Base-by-base conservation (phyloP, 768 basidiomycete species). In the Hygrocybe coccinea region DNA sequence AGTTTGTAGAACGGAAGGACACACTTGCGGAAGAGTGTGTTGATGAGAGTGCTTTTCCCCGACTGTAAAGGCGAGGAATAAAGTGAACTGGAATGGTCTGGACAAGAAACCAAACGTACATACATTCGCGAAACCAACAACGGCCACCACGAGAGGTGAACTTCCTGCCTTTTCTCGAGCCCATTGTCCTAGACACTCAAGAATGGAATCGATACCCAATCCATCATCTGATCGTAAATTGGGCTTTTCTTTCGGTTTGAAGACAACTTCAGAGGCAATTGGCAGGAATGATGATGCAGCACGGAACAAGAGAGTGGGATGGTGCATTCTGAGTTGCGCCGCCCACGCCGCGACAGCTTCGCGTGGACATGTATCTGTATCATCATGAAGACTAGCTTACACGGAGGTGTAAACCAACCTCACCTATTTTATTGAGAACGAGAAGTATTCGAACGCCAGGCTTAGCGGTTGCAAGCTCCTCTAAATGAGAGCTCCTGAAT, bases 391-490 rank as follows among this genome's bases (percentile, higher is more conserved):
- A 39, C 52, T 12, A 34, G 17, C 12, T 45, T 55, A 24, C 39
- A 48, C 41, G 21, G 44, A 35, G 21, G 11, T 19, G 53, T 33
- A 49, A 36, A 34, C 41, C 47, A 19, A n/a, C 76, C 86, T 55
- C 62, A 91, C 93, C 93, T 60, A 87, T 86, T 75, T 97, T 97
- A 69, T 88, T 95, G 52, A 97, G 68, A 15, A 95, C 75, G n/a
- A 93, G 69, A 17, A 86, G 61, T 11, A 87, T 70, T 67, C 69
- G 76, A 63, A 79, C 79, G 57, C 68, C 79, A 56, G 63, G 56
- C 58, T 70, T 70, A 17, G 66, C 72, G 35, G 69, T 68, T 17
- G 73, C 69, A 47, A 85, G 67, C 19, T 78, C 70, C 65, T 94
- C 90, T 49, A 91, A 55, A 56, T 79, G 76, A 33, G 67, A 66